Conservation (phyloP, 2,329 filamentous ascomycete genomes). For the Alternaria brassicae region DNA sequence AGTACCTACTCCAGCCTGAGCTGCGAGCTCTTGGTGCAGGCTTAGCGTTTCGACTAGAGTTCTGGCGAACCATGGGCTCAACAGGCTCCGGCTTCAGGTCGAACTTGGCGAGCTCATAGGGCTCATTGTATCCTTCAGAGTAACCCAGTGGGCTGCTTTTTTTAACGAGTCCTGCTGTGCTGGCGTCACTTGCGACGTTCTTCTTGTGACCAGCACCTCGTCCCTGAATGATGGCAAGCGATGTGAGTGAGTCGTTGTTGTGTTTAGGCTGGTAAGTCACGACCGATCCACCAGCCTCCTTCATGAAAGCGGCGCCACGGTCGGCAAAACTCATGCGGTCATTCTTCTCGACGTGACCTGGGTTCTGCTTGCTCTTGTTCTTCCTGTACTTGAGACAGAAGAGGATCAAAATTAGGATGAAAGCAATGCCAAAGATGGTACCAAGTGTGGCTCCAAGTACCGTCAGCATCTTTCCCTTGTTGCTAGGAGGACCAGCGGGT, state of each 20-base stretch:
- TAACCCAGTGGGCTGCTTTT: conserved; percentile 55
- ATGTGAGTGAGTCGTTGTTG: conserved; percentile 50
- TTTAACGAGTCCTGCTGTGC: conserved; percentile 66
- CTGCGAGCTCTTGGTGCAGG: conserved; percentile 54
- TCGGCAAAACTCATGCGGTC: conserved; percentile 59
- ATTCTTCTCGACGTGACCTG: conserved; percentile 55
- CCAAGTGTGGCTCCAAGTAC: conserved; percentile 85
- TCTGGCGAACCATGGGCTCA: conserved; percentile 47
- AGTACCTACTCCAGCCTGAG: conserved; percentile 80
- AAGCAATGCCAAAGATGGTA: conserved; percentile 75
- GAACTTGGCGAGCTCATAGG: conserved; percentile 56
- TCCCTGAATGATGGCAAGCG: conserved; percentile 61
- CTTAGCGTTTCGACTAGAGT: conserved; percentile 40
- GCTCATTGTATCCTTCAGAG: conserved; percentile 48
- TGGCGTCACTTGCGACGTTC: conserved; percentile 64
- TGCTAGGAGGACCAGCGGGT: conserved; percentile 39
- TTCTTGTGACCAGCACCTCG: conserved; percentile 61
- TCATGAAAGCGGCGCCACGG: conserved; percentile 61
- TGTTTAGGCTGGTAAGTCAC: conserved; percentile 42
- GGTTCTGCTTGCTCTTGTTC: conserved; percentile 64
- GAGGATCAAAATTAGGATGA: conserved; percentile 74
- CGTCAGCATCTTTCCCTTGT: conserved; percentile 59
- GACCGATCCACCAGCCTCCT: conserved; percentile 56
- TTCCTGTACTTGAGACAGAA: conserved; percentile 69
- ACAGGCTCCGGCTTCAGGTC: conserved; percentile 48